A percentile compares a stretch with the other conserved stretches of the same genome.
phyloP scores from a whole-genome alignment of 768 basidiomycete species.

The Flagelloscypha sp. region DNA sequence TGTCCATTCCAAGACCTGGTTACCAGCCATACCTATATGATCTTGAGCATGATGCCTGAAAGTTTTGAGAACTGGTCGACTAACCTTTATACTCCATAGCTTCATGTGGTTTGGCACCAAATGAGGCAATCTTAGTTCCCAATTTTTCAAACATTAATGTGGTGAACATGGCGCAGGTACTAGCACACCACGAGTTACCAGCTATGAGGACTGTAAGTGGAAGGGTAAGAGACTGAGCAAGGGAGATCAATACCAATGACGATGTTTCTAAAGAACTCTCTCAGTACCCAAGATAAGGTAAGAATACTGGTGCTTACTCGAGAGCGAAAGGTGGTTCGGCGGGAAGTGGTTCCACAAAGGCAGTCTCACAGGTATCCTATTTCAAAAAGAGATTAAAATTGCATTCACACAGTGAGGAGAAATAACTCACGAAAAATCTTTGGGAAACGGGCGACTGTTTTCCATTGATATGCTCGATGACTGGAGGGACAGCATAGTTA shows the following conservation, averaged over 20 bases:
- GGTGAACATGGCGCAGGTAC: constrained; percentile 30
- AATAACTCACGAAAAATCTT: constrained; percentile 34
- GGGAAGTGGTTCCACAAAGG: constrained; percentile 25
- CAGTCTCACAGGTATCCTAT: constrained; percentile 36
- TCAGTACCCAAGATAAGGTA: not conserved
- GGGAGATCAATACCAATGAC: constrained; percentile 43
- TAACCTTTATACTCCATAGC: constrained; percentile 22
- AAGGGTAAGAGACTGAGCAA: no score
- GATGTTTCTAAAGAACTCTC: constrained; percentile 26
- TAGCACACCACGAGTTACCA: constrained; percentile 24
- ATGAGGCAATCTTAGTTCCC: constrained; percentile 20
- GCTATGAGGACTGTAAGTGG: no score
- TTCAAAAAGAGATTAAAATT: constrained; percentile 2
- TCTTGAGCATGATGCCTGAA: no score
- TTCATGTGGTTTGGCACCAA: constrained; percentile 24
- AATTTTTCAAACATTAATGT: constrained; percentile 30
- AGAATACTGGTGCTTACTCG: constrained; percentile 12
- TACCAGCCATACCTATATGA: constrained; percentile 29
- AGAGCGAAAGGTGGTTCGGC: constrained; percentile 15
- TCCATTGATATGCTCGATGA: constrained; percentile 36
- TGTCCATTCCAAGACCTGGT: constrained; percentile 29
- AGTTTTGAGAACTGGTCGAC: no score
- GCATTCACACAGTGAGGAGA: no score
- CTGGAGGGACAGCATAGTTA: constrained; percentile 37
- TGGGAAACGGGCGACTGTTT: constrained; percentile 36